A percentile compares a stretch with the other conserved stretches of the same genome.
These are phyloP conservation scores for Lyophyllum shimeji DNA, from an alignment of 768 basidiomycete species.

Conservation along the genomic window DNA sequence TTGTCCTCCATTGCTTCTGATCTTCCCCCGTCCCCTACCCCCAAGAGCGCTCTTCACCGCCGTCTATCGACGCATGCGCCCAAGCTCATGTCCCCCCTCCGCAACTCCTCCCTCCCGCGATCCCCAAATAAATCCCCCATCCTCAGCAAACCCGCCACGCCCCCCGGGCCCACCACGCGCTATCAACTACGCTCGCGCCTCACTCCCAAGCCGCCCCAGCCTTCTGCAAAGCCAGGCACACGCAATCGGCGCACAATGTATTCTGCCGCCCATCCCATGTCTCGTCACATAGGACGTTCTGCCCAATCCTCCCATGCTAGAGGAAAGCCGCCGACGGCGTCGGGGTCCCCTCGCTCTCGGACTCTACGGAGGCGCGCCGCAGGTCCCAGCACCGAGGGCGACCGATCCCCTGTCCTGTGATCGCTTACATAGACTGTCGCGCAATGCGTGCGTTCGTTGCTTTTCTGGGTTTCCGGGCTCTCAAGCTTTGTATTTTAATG, in stretches of 20 bases:
- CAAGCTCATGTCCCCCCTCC: conserved; percentile 4
- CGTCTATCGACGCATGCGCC: background rate
- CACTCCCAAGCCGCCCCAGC: conserved; percentile 17
- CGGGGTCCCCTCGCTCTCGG: conserved; percentile 17
- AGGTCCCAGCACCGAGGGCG: conserved; percentile 3
- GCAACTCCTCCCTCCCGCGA: conserved; percentile 5
- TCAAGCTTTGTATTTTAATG: conserved; percentile 11
- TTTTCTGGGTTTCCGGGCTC: background rate
- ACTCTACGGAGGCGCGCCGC: conserved; percentile 17
- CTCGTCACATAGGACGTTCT: conserved; percentile 11
- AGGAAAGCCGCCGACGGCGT: conserved; percentile 14
- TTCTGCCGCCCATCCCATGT: conserved; percentile 7
- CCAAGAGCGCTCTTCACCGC: conserved; percentile 8
- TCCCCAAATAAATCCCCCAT: conserved; percentile 16
- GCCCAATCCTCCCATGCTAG: conserved; percentile 23
- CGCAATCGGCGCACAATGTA: conserved; percentile 12
- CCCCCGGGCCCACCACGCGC: conserved; percentile 19
- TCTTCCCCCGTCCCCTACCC: conserved; percentile 4
- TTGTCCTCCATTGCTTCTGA: conserved; percentile 19
- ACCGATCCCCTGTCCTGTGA: conserved; percentile 9
- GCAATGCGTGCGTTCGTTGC: background rate
- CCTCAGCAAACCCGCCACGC: conserved; percentile 10
- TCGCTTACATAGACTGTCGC: background rate
- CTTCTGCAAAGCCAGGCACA: conserved; percentile 19
- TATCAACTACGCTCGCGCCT: conserved; percentile 35